These are phyloP conservation scores for Jacaranda copaia DNA, from an alignment of 257 asterid species.

Conservation along the genomic window DNA sequence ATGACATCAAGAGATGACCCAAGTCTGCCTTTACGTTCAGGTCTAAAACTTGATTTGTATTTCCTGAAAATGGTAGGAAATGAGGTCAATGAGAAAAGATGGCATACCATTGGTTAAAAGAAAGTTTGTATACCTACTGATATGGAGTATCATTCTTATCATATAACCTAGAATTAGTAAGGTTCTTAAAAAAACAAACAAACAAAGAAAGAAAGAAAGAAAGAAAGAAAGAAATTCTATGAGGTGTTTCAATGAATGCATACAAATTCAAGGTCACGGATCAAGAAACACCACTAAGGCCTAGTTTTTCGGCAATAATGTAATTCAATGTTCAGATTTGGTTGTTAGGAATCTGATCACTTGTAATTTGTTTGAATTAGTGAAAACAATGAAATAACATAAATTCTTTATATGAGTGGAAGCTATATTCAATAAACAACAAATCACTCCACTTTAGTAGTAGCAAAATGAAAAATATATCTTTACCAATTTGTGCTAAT, in stretches of 20 bases:
- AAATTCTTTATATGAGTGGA: too few relatives aligned
- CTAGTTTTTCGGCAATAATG: neutral
- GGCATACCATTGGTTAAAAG: conserved; percentile 4
- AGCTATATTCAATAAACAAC: too few relatives aligned
- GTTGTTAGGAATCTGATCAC: neutral
- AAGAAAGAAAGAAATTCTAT: too few relatives aligned
- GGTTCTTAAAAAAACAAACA: too few relatives aligned
- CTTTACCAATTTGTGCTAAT: too few relatives aligned
- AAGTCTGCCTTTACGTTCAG: conserved; percentile 68
- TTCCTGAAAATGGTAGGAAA: conserved; percentile 54
- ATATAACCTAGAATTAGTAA: too few relatives aligned
- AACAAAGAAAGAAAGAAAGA: too few relatives aligned
- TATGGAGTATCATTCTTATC: neutral
- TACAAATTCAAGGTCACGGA: too few relatives aligned
- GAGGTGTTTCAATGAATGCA: too few relatives aligned
- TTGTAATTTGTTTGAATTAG: neutral
- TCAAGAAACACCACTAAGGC: too few relatives aligned
- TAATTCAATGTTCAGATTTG: neutral
- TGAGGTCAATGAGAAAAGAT: neutral
- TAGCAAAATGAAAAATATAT: too few relatives aligned
- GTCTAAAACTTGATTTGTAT: conserved; percentile 73
- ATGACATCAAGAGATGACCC: conserved; percentile 66
- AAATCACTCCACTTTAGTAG: neutral
- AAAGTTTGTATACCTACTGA: conserved; percentile 4
- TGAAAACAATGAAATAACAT: neutral